A percentile compares a stretch with the other conserved stretches of the same genome.
Evolutionary conservation across 805 yeast genomes (phyloP).

Genomic region (Pichia pseudocactophila): DNA sequence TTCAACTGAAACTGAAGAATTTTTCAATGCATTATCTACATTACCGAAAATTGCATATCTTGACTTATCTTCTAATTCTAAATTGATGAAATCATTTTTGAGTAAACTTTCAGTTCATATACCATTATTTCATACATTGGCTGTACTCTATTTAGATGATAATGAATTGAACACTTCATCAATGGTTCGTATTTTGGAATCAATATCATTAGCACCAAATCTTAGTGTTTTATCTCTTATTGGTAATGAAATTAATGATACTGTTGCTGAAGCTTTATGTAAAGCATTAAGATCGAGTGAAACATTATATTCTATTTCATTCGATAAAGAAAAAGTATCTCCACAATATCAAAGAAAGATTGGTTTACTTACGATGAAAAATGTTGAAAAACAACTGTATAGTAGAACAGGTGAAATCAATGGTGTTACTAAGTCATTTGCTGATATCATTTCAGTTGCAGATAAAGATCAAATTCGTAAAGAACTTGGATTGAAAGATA

Average conservation of each 20-base stretch:
- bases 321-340: slow-evolving; percentile 56
- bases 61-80: slow-evolving; percentile 65
- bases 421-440: slow-evolving; percentile 6
- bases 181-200: slow-evolving; percentile 52
- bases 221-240: slow-evolving; percentile 61
- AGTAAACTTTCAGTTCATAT: slow-evolving; percentile 51
- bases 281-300: slow-evolving; percentile 60
- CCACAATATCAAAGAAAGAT: slow-evolving; percentile 57
- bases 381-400: slow-evolving; percentile 53
- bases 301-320: slow-evolving; percentile 57
- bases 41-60: slow-evolving; percentile 57
- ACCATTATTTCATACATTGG: slow-evolving; percentile 57
- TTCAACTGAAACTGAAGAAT: slow-evolving; percentile 38
- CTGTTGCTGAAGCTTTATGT: slow-evolving; percentile 56
- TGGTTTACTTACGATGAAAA: slow-evolving; percentile 73
- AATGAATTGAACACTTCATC: slow-evolving; percentile 51
- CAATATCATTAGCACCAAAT: slow-evolving; percentile 57
- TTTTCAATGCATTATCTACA: slow-evolving; percentile 43
- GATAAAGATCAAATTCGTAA: slow-evolving; percentile 5
- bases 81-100: slow-evolving; percentile 54
- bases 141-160: slow-evolving; percentile 63
- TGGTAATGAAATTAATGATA: slow-evolving; percentile 53
- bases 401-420: slow-evolving; percentile 4
- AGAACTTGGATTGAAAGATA: slow-evolving; percentile 8
- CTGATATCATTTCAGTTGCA: slow-evolving; percentile 12